These are phyloP conservation scores for Blastocystis sp. DNA, from an alignment of 352 stramenopile genomes.

Conservation along the genomic window DNA sequence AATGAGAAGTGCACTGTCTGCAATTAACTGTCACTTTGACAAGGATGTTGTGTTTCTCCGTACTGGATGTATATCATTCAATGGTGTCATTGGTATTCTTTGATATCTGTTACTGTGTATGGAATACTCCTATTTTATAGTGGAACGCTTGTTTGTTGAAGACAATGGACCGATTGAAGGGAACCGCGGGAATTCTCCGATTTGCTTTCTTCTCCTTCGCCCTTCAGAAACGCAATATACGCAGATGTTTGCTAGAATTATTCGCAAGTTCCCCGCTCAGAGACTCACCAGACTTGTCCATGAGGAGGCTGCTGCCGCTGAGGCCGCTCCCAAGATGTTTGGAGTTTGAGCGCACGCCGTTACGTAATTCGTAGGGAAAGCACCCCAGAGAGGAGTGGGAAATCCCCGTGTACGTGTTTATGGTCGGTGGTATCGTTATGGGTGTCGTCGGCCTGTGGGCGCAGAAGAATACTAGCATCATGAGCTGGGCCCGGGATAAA, in stretches of 20 bases:
- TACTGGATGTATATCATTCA: no score
- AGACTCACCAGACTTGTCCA: conserved; percentile 56
- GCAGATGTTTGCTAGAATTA: conserved; percentile 48
- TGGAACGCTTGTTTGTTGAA: neutral
- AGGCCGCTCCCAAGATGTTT: conserved; percentile 68
- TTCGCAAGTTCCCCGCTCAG: conserved; percentile 57
- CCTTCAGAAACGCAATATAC: neutral
- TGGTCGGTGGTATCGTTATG: conserved; percentile 58
- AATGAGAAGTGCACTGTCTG: no score
- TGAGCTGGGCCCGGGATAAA: conserved; percentile 45
- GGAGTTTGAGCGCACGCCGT: neutral
- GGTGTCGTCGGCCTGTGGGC: conserved; percentile 57
- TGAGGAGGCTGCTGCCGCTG: conserved; percentile 1
- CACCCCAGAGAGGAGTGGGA: conserved; percentile 61
- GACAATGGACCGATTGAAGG: neutral
- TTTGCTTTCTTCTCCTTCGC: neutral
- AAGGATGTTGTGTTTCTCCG: no score
- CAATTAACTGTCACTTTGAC: no score
- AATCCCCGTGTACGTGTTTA: conserved; percentile 63
- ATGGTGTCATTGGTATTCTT: no score
- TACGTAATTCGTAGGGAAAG: conserved; percentile 47
- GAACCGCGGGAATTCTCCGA: conserved; percentile 28
- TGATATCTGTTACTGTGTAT: no score
- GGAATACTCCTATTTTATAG: neutral
- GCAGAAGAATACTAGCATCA: conserved; percentile 63